Percentiles rank a stretch among this genome's conserved stretches.
Evolutionary conservation across 257 asterid species (phyloP).

Genomic region (Plantago ovata): DNA sequence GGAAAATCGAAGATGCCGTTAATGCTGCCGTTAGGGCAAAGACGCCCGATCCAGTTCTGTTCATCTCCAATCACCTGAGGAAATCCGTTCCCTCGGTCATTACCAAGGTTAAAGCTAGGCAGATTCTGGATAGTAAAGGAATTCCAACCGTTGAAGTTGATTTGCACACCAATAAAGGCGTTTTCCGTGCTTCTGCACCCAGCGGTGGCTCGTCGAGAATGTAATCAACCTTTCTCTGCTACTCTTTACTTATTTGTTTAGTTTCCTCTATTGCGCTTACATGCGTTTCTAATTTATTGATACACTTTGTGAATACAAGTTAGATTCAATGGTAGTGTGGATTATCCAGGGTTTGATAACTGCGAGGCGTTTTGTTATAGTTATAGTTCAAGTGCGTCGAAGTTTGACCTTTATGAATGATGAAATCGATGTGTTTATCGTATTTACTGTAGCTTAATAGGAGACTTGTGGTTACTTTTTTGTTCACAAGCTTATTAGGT

Average conservation of each 20-base stretch:
- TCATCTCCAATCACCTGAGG: slow-evolving; percentile 95
- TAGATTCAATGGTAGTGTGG: too few species aligned
- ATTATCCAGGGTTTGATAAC: too few species aligned
- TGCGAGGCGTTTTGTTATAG: too few species aligned
- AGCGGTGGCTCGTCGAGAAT: slow-evolving; percentile 76
- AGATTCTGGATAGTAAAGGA: slow-evolving; percentile 95
- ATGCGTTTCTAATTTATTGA: too few species aligned
- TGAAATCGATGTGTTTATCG: too few species aligned
- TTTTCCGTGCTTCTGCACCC: slow-evolving; percentile 83
- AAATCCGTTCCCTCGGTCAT: slow-evolving; percentile 85
- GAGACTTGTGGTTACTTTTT: too few species aligned
- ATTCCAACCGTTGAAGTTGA: slow-evolving; percentile 99
- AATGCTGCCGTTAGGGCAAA: slow-evolving; percentile 99
- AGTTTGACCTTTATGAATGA: too few species aligned
- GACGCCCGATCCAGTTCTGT: slow-evolving; percentile 90
- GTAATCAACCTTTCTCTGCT: slow-evolving; percentile 33
- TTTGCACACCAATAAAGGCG: slow-evolving; percentile 83
- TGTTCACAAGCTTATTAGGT: too few species aligned
- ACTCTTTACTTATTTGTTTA: slow-evolving; percentile 1
- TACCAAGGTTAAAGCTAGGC: slow-evolving; percentile 87
- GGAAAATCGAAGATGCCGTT: slow-evolving; percentile 97
- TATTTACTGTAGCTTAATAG: too few species aligned
- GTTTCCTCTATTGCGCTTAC: background rate
- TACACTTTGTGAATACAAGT: too few species aligned
- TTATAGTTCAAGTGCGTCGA: too few species aligned